Base-by-base conservation (phyloP, 345 rosid genomes). In the Clausena lansium region DNA sequence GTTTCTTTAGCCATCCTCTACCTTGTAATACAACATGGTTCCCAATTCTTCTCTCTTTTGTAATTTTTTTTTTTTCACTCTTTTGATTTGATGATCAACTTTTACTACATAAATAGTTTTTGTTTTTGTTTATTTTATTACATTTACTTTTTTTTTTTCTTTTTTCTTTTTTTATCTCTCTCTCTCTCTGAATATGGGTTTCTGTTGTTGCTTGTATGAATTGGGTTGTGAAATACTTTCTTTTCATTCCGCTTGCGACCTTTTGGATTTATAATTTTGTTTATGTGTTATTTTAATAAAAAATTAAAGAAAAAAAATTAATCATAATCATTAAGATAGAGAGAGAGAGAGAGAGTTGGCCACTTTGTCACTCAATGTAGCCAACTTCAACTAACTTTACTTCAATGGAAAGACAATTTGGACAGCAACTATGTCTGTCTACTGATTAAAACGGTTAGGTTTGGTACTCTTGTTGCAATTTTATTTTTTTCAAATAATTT, bases 351-450 rank as follows among this genome's bases (percentile, higher is more conserved):
- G 73, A 70, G 76, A 77, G 85, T 74, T 92, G 87, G 81, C 86
- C 90, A 83, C 88, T 83, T 86, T 86, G 54, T 83, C 88, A 89
- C 89, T 89, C 92, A 83, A 89, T 67, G 81, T 78, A 69, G 78
- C 69, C 80, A 80, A 81, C 88, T 85, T 79, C 87, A 83, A 80
- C 85, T 4, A 82, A 78, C 89, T 69, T 89, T 87, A 80, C 90
- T 89, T 89, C 50, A 71, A 78, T 81, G 81, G 83, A 81, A 89
- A 87, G 92, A 87, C 88, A 80, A 83, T 81, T 67, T 81, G 78
- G 81, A 77, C 84, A 83, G 63, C 81, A 79, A 85, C 78, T 24
- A 13, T 71, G 41, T 58, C 61, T 65, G 47, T 70, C 73, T 79
- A 15, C 65, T 10, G 64, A 35, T 83, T 81, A 61, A 35, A 83